phyloP scores from a whole-genome alignment of 164 flowering plant genomes.

The Saururus chinensis region DNA sequence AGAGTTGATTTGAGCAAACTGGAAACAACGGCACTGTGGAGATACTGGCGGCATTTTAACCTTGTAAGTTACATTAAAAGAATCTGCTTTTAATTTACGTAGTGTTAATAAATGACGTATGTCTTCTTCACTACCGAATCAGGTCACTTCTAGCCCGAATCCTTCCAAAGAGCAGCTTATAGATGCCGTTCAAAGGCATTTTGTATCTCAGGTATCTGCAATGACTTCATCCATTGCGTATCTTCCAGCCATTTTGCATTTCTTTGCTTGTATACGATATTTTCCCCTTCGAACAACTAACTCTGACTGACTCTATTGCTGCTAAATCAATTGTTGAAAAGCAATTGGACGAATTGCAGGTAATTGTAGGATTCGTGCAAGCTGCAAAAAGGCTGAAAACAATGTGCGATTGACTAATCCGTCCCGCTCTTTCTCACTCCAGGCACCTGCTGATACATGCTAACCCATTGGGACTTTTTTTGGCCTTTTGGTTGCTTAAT shows the following conservation, averaged over 20 bases:
- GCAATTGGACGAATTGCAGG: conserved; percentile 98
- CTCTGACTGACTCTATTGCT: conserved; percentile 1
- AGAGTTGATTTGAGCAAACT: conserved; percentile 87
- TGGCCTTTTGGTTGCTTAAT: not conserved
- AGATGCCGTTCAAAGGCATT: conserved; percentile 88
- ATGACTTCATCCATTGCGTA: not conserved
- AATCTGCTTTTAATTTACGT: not conserved
- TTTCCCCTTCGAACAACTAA: not conserved
- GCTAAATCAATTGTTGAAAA: conserved; percentile 25
- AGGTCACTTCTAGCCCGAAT: conserved; percentile 74
- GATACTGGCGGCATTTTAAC: conserved; percentile 90
- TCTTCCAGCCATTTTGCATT: not conserved
- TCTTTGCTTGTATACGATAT: not conserved
- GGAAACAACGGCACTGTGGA: conserved; percentile 78
- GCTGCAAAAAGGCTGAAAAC: conserved; percentile 84
- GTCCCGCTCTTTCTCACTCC: not conserved
- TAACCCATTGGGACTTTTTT: conserved; percentile 4
- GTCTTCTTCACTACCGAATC: not conserved
- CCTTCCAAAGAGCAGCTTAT: conserved; percentile 82
- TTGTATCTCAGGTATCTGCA: conserved; percentile 71
- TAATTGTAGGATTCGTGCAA: conserved; percentile 74
- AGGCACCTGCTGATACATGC: not conserved
- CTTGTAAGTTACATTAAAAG: conserved; percentile 46
- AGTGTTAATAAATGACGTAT: not conserved
- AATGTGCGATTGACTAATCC: conserved; percentile 45